These are phyloP conservation scores for Aspergillus affinis DNA, from an alignment of 495 filamentous ascomycete species.

Conservation along the genomic window DNA sequence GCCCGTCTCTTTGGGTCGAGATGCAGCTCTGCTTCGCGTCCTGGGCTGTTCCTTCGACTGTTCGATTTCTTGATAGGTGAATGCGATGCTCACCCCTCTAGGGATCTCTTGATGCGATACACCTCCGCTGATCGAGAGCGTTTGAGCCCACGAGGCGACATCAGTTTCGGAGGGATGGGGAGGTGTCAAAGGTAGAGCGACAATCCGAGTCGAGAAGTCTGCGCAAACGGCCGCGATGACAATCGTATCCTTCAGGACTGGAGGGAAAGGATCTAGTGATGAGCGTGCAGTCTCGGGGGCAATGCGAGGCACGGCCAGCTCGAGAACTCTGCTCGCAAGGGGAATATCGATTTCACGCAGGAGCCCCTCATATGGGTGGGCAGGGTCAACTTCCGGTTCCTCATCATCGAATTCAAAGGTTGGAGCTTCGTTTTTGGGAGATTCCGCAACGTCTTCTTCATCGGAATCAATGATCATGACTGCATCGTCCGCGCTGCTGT, in stretches of 20 bases:
- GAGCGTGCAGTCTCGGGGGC: slow-evolving; percentile 44
- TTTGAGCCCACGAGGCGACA: slow-evolving; percentile 54
- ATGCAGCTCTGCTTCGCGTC: slow-evolving; percentile 27
- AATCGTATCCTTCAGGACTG: slow-evolving; percentile 61
- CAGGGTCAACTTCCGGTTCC: slow-evolving; percentile 59
- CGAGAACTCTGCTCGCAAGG: slow-evolving; percentile 60
- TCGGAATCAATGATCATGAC: slow-evolving; percentile 82
- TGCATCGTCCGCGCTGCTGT: slow-evolving; percentile 50
- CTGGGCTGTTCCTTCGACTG: slow-evolving; percentile 28
- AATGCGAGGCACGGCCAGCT: slow-evolving; percentile 59
- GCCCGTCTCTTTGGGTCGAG: slow-evolving; percentile 14
- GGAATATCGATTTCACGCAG: slow-evolving; percentile 67
- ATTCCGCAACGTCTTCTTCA: slow-evolving; percentile 58
- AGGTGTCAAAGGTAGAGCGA: slow-evolving; percentile 71
- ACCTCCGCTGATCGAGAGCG: slow-evolving; percentile 50
- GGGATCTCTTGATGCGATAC: slow-evolving; percentile 60
- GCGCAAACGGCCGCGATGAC: slow-evolving; percentile 71
- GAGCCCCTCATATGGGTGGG: slow-evolving; percentile 53
- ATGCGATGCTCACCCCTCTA: slow-evolving; percentile 64
- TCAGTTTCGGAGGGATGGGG: slow-evolving; percentile 58
- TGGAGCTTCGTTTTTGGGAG: slow-evolving; percentile 29
- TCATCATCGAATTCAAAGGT: slow-evolving; percentile 53
- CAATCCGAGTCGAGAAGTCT: slow-evolving; percentile 63
- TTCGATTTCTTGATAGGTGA: slow-evolving; percentile 49
- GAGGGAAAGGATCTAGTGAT: slow-evolving; percentile 55